Evolutionary conservation across 2,329 filamentous ascomycete species (phyloP).

Genomic region (Aaosphaeria arxii): DNA sequence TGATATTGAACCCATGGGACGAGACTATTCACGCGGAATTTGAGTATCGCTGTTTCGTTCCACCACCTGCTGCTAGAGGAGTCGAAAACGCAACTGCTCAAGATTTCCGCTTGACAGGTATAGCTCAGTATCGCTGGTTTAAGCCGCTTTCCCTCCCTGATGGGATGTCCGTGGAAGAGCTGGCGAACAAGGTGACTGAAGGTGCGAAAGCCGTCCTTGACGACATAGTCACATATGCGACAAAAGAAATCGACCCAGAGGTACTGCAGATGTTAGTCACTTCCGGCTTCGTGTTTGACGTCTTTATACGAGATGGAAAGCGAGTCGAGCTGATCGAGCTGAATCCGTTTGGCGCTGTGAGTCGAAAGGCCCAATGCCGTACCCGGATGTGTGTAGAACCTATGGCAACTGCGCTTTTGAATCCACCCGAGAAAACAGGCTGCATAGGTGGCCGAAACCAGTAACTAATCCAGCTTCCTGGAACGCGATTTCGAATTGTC

Average conservation of each 20-base stretch:
- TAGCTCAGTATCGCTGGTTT: slow-evolving; percentile 12
- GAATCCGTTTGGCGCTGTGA: slow-evolving; percentile 44
- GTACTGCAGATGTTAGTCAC: slow-evolving; percentile 23
- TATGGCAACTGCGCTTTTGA: too few relatives aligned
- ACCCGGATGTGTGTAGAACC: too few relatives aligned
- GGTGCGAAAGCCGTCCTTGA: slow-evolving; percentile 1
- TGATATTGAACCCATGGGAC: slow-evolving; percentile 45
- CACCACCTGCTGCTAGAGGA: slow-evolving; percentile 22
- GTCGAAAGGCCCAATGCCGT: too few relatives aligned
- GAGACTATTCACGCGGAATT: slow-evolving; percentile 34
- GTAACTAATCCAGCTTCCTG: too few relatives aligned
- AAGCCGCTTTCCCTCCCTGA: slow-evolving; percentile 2
- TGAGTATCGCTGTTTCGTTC: slow-evolving; percentile 48
- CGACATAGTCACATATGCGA: slow-evolving; percentile 1
- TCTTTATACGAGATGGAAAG: slow-evolving; percentile 34
- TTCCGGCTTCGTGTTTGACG: slow-evolving; percentile 46
- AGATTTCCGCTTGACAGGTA: slow-evolving; percentile 6
- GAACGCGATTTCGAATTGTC: too few relatives aligned
- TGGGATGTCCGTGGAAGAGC: background rate
- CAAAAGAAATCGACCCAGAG: slow-evolving; percentile 2
- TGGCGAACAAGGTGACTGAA: slow-evolving; percentile 1
- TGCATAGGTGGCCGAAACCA: too few relatives aligned
- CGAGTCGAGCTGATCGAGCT: slow-evolving; percentile 41
- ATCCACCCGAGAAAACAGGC: too few relatives aligned
- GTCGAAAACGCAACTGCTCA: background rate